These are phyloP conservation scores for Combretum micranthum DNA, from an alignment of 345 rosid genomes.

Conservation along the genomic window DNA sequence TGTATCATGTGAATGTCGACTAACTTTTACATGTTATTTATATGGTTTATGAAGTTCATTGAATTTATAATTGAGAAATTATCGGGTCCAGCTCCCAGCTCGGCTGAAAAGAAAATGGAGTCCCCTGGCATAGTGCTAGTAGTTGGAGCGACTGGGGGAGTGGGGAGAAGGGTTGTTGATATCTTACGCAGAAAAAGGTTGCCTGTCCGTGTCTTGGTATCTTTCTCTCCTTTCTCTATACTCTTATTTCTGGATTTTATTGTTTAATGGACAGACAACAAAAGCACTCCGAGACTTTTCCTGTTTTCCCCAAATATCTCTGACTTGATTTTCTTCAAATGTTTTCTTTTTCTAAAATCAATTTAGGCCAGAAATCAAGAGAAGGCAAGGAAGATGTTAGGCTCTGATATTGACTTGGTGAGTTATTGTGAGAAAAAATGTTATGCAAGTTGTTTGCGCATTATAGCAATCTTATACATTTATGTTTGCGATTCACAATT, in stretches of 20 bases:
- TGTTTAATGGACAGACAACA: not conserved
- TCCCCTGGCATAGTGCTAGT: slow-evolving; percentile 58
- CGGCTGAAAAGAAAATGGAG: slow-evolving; percentile 37
- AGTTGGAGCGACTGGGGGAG: slow-evolving; percentile 96
- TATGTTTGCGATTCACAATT: not conserved
- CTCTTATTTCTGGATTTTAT: not conserved
- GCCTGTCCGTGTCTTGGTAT: slow-evolving; percentile 74
- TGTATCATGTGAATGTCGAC: not conserved
- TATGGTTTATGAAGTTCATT: slow-evolving; percentile 43
- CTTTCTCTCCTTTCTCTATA: slow-evolving; percentile 1
- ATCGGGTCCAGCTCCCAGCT: slow-evolving; percentile 40
- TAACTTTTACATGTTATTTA: not conserved
- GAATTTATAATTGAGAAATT: slow-evolving; percentile 56
- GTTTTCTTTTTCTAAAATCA: not conserved
- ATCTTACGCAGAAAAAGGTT: slow-evolving; percentile 56
- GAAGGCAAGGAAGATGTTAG: slow-evolving; percentile 76
- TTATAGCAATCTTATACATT: not conserved
- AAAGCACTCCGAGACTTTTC: no score
- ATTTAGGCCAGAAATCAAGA: slow-evolving; percentile 83
- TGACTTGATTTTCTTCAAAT: not conserved
- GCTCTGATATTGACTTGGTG: slow-evolving; percentile 79
- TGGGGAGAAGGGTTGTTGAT: slow-evolving; percentile 80
- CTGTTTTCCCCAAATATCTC: not conserved
- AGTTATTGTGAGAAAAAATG: slow-evolving; percentile 9
- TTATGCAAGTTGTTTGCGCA: no score